Percentiles rank a stretch among this genome's conserved stretches.
phyloP scores from a whole-genome alignment of 192 early-diverging fungal species.

The Rhizophagus sp. region DNA sequence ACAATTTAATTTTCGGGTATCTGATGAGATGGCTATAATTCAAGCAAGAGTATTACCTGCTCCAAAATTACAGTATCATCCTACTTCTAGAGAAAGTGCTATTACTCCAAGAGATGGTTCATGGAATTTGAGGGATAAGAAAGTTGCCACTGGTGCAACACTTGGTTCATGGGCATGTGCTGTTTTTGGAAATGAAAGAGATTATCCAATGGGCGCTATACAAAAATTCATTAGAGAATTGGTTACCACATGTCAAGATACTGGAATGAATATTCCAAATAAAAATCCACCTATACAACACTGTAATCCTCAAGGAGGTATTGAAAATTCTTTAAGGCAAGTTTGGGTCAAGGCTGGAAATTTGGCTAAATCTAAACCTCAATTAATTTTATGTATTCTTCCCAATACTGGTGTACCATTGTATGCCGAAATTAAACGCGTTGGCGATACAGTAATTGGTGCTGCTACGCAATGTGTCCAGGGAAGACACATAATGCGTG shows the following conservation, averaged over 20 bases:
- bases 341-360: background rate
- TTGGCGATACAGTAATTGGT: background rate
- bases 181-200: background rate
- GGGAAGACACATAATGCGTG: background rate
- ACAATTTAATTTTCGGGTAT: background rate
- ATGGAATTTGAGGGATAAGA: background rate
- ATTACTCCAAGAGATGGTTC: background rate
- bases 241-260: conserved; percentile 67
- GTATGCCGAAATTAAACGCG: background rate
- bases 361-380: background rate
- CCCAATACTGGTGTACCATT: background rate
- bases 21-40: background rate
- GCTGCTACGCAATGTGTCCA: background rate
- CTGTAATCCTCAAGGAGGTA: conserved; percentile 35
- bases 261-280: conserved; percentile 62
- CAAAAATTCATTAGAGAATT: conserved; percentile 70
- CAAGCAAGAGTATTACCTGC: background rate
- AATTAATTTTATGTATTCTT: background rate
- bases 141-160: background rate
- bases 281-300: conserved; percentile 55
- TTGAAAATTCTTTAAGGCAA: background rate
- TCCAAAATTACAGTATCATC: background rate
- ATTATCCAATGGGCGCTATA: background rate
- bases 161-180: background rate
- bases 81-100: background rate